Conservation (phyloP, 768 basidiomycete genomes). For the Leccinum imitatum region DNA sequence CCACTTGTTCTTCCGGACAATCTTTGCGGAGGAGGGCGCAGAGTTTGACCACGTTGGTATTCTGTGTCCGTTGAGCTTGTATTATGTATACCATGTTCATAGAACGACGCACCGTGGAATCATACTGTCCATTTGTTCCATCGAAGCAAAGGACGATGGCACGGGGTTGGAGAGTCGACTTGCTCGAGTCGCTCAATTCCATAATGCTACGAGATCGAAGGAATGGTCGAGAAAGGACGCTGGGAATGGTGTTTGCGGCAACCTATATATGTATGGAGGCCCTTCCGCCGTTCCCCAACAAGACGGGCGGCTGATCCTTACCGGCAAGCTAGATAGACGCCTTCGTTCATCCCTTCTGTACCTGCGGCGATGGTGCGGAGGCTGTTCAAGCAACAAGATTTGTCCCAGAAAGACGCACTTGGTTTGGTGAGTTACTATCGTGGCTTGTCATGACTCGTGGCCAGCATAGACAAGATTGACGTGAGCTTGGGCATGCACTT, state of each 20-base stretch:
- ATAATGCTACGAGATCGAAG: slow-evolving; percentile 7
- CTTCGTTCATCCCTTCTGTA: not conserved
- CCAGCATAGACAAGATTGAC: not conserved
- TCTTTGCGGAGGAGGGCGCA: slow-evolving; percentile 67
- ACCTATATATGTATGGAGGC: too few species aligned
- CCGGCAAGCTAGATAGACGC: not conserved
- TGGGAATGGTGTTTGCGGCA: not conserved
- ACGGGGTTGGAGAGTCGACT: slow-evolving; percentile 27
- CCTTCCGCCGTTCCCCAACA: slow-evolving; percentile 6
- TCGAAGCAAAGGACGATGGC: slow-evolving; percentile 69
- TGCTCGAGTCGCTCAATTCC: slow-evolving; percentile 3
- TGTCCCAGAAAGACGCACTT: not conserved
- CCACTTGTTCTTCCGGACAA: slow-evolving; percentile 47
- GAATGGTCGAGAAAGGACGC: not conserved
- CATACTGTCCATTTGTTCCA: slow-evolving; percentile 58
- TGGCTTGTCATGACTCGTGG: not conserved
- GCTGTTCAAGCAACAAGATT: not conserved
- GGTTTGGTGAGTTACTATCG: not conserved
- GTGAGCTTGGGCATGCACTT: not conserved
- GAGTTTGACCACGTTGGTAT: slow-evolving; percentile 71
- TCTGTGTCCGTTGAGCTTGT: slow-evolving; percentile 31
- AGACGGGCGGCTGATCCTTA: not conserved
- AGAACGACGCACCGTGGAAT: slow-evolving; percentile 39
- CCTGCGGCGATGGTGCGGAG: not conserved
- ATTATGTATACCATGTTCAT: not conserved